These are phyloP conservation scores for Euphorbia celastroides DNA, from an alignment of 441 rosid genomes.

Conservation along the genomic window DNA sequence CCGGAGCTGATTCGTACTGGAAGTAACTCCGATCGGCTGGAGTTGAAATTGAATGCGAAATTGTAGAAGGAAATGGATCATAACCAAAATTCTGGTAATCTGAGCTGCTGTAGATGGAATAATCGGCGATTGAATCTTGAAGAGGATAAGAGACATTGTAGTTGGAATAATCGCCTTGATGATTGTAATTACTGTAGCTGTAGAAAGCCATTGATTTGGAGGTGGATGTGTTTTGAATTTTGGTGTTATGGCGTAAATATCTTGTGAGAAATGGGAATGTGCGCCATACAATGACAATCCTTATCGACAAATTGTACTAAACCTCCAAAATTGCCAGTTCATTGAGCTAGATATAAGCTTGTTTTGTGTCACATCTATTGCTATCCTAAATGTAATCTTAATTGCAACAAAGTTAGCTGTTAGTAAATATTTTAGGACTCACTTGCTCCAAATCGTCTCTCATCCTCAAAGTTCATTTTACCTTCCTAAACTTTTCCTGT, in stretches of 20 bases:
- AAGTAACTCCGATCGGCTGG: conserved; percentile 37
- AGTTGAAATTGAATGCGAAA: conserved; percentile 40
- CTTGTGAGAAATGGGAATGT: neutral
- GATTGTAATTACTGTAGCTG: conserved; percentile 18
- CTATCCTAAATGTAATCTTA: no score
- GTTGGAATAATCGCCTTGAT: conserved; percentile 24
- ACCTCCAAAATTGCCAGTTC: no score
- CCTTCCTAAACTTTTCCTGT: no score
- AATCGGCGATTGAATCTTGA: conserved; percentile 13
- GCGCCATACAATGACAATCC: neutral
- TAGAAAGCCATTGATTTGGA: conserved; percentile 22
- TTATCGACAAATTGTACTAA: neutral
- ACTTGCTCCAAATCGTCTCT: no score
- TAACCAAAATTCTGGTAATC: neutral
- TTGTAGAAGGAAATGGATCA: conserved; percentile 16
- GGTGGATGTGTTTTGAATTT: neutral
- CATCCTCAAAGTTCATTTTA: no score
- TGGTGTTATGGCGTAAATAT: neutral
- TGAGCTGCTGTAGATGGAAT: conserved; percentile 13
- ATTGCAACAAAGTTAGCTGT: no score
- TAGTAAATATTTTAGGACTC: no score
- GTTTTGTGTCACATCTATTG: no score
- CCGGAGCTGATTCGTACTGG: conserved; percentile 34
- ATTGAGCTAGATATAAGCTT: no score
- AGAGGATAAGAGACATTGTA: conserved; percentile 16